Base-by-base conservation (phyloP, 495 filamentous ascomycete genomes). In the Tuber magnatum region DNA sequence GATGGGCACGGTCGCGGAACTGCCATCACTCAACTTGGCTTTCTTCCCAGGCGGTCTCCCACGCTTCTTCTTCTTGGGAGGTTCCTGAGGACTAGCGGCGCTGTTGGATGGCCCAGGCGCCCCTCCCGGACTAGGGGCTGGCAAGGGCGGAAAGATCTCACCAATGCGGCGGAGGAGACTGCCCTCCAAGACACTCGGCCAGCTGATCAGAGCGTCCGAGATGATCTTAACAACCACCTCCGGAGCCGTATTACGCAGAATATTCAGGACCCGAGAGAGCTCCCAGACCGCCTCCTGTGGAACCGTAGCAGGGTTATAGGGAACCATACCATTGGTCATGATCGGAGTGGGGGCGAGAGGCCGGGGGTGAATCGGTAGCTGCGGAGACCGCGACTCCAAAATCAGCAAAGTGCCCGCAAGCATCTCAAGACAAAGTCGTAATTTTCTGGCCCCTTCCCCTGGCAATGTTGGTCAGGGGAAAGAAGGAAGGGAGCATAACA, bases 241-340 rank as follows among this genome's bases (percentile, higher is more conserved):
- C 12, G 77, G 41, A 24, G 80, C 72, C 35, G 73, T 76, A 42
- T 80, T 74, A 51, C 77, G 80, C 61, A 82, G 79, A 32, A 80
- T 77, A 18, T 61, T 73, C 43, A 82, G 70, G 39, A 82, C 75
- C 20, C 80, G 75, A 24, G 80, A 80, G 68, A 82, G 80, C 46
- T 81, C 80, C 74, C 77, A 81, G 46, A 81, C 76, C 42, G 80
- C 77, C 44, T 82, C 80, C 41, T 81, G 76, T 8, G 80, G 80
- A 71, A 82, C 77, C 2, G 75, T 73, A 12, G 80, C 74, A 20
- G 80, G 80, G 20, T 81, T 74, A 46, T 81, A 81, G 24, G 28
- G 68, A 38, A 65, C 69, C 35, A 69, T 71, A 40, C 38, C 18
- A 46, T 44, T 56, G 40, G 41, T 16, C 61, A 69, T 28, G 39